Base-by-base conservation (phyloP, 805 yeast genomes). In the Saccharomycopsis malanga region DNA sequence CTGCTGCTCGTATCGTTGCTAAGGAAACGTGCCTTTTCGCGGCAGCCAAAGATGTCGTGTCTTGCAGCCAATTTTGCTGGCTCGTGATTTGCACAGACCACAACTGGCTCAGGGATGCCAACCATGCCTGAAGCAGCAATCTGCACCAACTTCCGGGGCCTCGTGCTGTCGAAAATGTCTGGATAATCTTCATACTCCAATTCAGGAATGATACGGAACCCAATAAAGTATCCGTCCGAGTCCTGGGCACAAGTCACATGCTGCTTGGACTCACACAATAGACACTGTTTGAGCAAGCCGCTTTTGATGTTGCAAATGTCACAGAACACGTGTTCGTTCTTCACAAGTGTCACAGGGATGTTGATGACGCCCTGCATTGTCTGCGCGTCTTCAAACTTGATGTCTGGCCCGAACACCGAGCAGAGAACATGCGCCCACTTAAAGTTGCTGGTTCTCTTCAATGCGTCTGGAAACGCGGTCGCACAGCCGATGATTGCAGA, bases 361-460 rank as follows among this genome's bases (percentile, higher is more conserved):
- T 48, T 49, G 7, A 58, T 65, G 0, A 69, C 56, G 2, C 76
- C 76, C 53, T 78, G 81, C 53, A 79, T 42, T 12, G 62, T 39
- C 18, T 58, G 50, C 1, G 68, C 29, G 52, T 71, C 65, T 0
- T 70, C 77, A 57, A 72, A 76, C 24, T 61, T 62, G 4, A 72
- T 59, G n/a, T 66, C 64, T 3, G 73, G 63, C 24, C 67, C 65
- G 58, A 80, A 79, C 0, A 83, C 42, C 0, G 89, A 81, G 63
- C 97, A 88, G 2, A 76, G 52, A 2, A 82, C 65, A 66, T 88
- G 96, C 29, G 80, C 78, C 96, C 96, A 88, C 48, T 71, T 69
- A 1, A 85, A 85, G 46, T 71, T 74, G 3, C 58, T 54, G 0
- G 93, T 78, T n/a, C 87, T 70, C 57, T 84, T 83, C 55, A 87